Evolutionary conservation across 352 stramenopile genomes (phyloP), one percentile per base, ranked within the genome.

Genomic region (Globisporangium echinulatum): DNA sequence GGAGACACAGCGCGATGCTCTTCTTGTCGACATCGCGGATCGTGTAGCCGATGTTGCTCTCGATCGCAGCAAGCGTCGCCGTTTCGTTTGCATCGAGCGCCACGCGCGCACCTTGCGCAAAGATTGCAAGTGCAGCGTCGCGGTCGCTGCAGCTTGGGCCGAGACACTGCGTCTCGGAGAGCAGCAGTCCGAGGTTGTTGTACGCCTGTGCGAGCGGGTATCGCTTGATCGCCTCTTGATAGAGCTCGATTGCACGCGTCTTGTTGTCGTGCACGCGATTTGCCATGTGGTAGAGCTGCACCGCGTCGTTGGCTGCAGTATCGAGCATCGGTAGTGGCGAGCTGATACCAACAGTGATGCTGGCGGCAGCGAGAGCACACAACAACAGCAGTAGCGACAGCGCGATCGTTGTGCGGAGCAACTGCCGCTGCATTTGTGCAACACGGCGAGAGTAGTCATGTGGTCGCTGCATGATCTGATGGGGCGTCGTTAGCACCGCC

Each of bases 181-280:
- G 37, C 25, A 92, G 55, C 66, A 90, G 83, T 0, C 70, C 86
- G 8, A 95, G 56, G 66, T 95, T 94, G 61, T 94, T 93, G 66
- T 87, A 88, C n/a, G 84, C 74, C 5, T 62, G 68, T 5, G 75
- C 67, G 25, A 90, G 65, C 39, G 72, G 67, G 61, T 83, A 88
- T 39, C 43, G 58, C 5, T 71, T 57, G 47, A 93, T 89, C 9
- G 76, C 73, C 10, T 68, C 54, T 47, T 69, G 68, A 43, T 85
- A 83, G 13, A 80, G 56, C n/a, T 64, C 17, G 17, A 85, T 58
- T 3, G 69, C 72, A 0, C 49, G 39, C 4, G 19, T 57, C 37
- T 64, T 72, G 61, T 33, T 58, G 39, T 36, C 7, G 10, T 61
- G 25, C 25, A 33, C 51, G 42, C 49, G 17, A 43, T 69, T 56